Conservation (phyloP, 495 filamentous ascomycete genomes). For the Talaromyces nanjingensis region DNA sequence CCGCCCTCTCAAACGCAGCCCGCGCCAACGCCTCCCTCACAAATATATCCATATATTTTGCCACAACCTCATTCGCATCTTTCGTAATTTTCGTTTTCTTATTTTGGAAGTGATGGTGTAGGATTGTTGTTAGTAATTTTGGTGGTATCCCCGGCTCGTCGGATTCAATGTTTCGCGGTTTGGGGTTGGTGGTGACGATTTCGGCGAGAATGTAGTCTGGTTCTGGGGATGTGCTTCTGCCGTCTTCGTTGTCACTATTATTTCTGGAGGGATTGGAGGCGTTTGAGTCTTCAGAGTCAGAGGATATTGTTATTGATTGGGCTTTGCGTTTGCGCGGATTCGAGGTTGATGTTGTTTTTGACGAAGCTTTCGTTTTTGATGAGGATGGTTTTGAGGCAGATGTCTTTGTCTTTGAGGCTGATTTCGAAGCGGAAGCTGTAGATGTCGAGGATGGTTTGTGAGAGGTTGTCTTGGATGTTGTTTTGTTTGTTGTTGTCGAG, state of each 20-base stretch:
- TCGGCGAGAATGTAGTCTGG: conserved; percentile 42
- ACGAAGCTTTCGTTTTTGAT: conserved; percentile 7
- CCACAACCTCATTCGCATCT: conserved; percentile 71
- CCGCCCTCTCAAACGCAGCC: conserved; percentile 61
- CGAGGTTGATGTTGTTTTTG: conserved; percentile 12
- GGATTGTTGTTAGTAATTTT: conserved; percentile 63
- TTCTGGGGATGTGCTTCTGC: conserved; percentile 20
- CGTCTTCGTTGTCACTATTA: conserved; percentile 9
- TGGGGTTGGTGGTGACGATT: conserved; percentile 26
- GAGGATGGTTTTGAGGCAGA: conserved; percentile 18
- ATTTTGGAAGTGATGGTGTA: conserved; percentile 73
- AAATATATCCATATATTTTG: conserved; percentile 87
- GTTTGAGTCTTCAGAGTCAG: neutral
- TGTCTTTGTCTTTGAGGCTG: conserved; percentile 16
- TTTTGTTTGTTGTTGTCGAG: conserved; percentile 12
- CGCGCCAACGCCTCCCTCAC: conserved; percentile 85
- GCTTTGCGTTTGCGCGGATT: conserved; percentile 9
- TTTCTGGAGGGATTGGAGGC: neutral
- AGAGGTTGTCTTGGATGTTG: conserved; percentile 21
- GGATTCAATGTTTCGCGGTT: conserved; percentile 24
- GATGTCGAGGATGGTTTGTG: conserved; percentile 13
- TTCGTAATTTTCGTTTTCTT: conserved; percentile 65
- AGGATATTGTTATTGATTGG: conserved; percentile 8
- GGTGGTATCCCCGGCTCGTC: conserved; percentile 56
- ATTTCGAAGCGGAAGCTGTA: conserved; percentile 7